Conservation (phyloP, 2,329 filamentous ascomycete genomes). For the Alternaria panax region DNA sequence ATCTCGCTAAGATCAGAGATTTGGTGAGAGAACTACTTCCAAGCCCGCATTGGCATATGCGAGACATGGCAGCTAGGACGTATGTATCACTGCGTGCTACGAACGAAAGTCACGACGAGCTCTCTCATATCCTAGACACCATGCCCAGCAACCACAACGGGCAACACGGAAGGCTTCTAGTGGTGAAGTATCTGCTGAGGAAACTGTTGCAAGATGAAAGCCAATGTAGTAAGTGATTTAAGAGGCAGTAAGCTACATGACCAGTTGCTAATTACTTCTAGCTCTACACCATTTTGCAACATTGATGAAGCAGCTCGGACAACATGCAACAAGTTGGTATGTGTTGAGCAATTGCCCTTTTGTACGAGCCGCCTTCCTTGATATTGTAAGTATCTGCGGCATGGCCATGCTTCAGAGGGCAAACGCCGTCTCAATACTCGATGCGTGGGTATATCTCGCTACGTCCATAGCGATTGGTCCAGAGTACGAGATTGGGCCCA, state of each 20-base stretch:
- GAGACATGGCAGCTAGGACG: conserved; percentile 80
- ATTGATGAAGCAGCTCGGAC: conserved; percentile 29
- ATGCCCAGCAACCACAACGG: conserved; percentile 29
- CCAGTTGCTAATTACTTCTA: conserved; percentile 13
- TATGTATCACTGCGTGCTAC: conserved; percentile 53
- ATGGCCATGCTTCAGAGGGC: conserved; percentile 29
- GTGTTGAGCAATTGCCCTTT: conserved; percentile 38
- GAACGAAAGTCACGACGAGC: conserved; percentile 32
- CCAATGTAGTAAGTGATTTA: conserved; percentile 19
- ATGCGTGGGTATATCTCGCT: conserved; percentile 31
- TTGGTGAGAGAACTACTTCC: conserved; percentile 69
- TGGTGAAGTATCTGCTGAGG: conserved; percentile 42
- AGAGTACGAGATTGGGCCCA: conserved; percentile 22
- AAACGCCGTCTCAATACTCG: conserved; percentile 25
- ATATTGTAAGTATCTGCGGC: conserved; percentile 43
- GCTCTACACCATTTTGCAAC: conserved; percentile 24
- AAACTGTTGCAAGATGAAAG: conserved; percentile 26
- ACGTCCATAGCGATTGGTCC: conserved; percentile 29
- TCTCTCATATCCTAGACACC: conserved; percentile 28
- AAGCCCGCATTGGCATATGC: conserved; percentile 79
- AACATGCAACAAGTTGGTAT: conserved; percentile 25
- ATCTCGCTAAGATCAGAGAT: conserved; percentile 62
- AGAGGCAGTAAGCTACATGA: background rate
- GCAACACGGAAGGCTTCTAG: conserved; percentile 43
- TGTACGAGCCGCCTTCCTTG: conserved; percentile 47